Conservation (phyloP, 768 basidiomycete species). For the Exidia glandulosa region DNA sequence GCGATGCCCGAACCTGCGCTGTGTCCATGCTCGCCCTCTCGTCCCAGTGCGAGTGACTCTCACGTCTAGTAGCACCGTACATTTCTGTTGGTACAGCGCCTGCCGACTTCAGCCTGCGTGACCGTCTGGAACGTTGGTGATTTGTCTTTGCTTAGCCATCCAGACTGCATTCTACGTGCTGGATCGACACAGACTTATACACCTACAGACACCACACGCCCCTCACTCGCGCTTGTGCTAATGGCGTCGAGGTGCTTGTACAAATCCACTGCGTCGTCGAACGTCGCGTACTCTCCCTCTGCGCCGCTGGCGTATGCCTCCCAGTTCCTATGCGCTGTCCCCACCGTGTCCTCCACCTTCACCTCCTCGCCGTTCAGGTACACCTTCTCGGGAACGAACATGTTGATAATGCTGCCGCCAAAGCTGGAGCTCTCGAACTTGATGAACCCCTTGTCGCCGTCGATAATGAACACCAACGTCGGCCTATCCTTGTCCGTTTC, state of each 20-base stretch:
- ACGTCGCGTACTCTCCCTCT: slow-evolving; percentile 14
- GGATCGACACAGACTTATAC: too few relatives aligned
- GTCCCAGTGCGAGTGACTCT: too few relatives aligned
- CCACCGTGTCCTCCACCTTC: slow-evolving; percentile 5
- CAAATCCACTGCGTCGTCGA: slow-evolving; percentile 20
- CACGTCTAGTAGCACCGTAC: too few relatives aligned
- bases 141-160: too few relatives aligned
- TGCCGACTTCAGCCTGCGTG: too few relatives aligned
- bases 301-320: slow-evolving; percentile 15
- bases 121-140: too few relatives aligned
- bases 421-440: slow-evolving; percentile 11
- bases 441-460: slow-evolving; percentile 24
- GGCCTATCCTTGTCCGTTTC: slow-evolving; percentile 12
- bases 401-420: slow-evolving; percentile 9
- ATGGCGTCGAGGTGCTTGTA: slow-evolving; percentile 17
- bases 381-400: slow-evolving; percentile 15
- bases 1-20: too few relatives aligned
- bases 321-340: slow-evolving; percentile 4
- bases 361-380: slow-evolving; percentile 23
- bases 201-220: not conserved
- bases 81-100: too few relatives aligned
- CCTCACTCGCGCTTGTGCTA: not conserved
- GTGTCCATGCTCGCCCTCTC: too few relatives aligned
- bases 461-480: slow-evolving; percentile 23
- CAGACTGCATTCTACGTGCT: too few relatives aligned